Base-by-base conservation (phyloP, 2,329 filamentous ascomycete genomes). In the Sporothrix luriei region DNA sequence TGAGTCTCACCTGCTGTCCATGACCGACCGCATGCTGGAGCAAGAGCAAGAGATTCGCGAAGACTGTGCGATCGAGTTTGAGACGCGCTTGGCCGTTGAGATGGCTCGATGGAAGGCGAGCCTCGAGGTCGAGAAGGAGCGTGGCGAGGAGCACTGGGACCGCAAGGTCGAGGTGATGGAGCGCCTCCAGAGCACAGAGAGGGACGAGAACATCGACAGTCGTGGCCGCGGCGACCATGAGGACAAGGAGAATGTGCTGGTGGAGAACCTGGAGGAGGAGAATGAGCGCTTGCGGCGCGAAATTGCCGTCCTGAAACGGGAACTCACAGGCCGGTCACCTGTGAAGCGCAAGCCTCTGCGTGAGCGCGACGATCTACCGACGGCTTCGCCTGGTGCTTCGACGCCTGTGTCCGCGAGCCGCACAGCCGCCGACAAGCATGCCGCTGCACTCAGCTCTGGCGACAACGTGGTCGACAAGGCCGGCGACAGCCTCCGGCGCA, bases 21-120 rank as follows among this genome's bases (percentile, higher is more conserved):
- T 91, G 80, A 87, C 92, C 55, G 88, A 92, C 29, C 79, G 85
- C 4, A 81, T 88, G 75, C 74, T 88, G 4, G 87, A 89, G 66
- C 82, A 97, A 14, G 95, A 99, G 77, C 89, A 91, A 74, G 90
- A 90, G 6, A 87, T 98, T 40, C 89, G 95, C 26, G 94, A 97
- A 76, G 94, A 98, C 74, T 94, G 94, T 75, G 94, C 89, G 74
- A 84, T 82, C 2, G 95, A 97, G 76, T 96, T 97, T 82, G 95
- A 99, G 76, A 83, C 86, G 71, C 87, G 88, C 13, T 84, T 97
- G 61, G 86, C 88, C 24, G 81, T 89, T 14, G 93, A 97, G 78
- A 87, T 92, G 78, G 85, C 87, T 11, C 84, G 92, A n/a, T 97
- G 93, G 91, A 90, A 94, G 77, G 86, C 85, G 0, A 90, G 88